Conservation (phyloP, 2,329 filamentous ascomycete species). For the Achaetomium macrosporum region DNA sequence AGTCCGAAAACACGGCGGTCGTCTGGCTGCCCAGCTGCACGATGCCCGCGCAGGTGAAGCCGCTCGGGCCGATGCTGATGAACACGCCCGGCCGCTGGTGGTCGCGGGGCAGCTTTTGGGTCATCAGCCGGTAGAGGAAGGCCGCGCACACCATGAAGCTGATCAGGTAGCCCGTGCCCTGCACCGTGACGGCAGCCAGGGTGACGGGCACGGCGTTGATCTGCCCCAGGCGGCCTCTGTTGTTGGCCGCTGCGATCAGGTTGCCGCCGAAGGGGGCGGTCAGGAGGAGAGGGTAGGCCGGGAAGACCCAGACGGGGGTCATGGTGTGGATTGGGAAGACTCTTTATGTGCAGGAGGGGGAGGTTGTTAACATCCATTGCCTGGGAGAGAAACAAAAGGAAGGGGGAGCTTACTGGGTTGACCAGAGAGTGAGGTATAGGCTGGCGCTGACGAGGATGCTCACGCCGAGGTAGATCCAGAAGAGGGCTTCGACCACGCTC, state of each 20-base stretch:
- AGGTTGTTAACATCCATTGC: too few species aligned
- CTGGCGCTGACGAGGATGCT: constrained; percentile 62
- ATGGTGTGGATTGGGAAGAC: constrained; percentile 67
- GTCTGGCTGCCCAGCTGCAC: constrained; percentile 43
- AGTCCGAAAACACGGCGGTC: constrained; percentile 33
- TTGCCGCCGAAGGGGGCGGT: constrained; percentile 66
- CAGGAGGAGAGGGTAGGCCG: constrained; percentile 73
- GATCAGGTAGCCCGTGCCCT: constrained; percentile 52
- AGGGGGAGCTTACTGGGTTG: constrained; percentile 41
- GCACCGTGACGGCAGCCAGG: constrained; percentile 43
- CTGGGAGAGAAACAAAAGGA: neutral
- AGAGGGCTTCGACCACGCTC: constrained; percentile 56
- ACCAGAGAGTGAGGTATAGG: constrained; percentile 70
- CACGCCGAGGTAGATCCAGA: constrained; percentile 67
- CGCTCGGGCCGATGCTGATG: constrained; percentile 72
- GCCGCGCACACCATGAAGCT: constrained; percentile 76
- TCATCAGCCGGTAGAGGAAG: constrained; percentile 83
- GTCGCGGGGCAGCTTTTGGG: constrained; percentile 74
- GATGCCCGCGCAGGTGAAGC: constrained; percentile 47
- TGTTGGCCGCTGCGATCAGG: constrained; percentile 39
- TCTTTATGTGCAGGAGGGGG: constrained; percentile 26
- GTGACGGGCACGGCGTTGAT: constrained; percentile 43
- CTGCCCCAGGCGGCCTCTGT: constrained; percentile 21
- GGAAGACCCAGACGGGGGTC: constrained; percentile 87
- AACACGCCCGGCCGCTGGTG: constrained; percentile 77